A percentile compares a stretch with the other conserved stretches of the same genome.
phyloP scores from a whole-genome alignment of 192 early-diverging fungal genomes.

The Rhizophagus sp. region DNA sequence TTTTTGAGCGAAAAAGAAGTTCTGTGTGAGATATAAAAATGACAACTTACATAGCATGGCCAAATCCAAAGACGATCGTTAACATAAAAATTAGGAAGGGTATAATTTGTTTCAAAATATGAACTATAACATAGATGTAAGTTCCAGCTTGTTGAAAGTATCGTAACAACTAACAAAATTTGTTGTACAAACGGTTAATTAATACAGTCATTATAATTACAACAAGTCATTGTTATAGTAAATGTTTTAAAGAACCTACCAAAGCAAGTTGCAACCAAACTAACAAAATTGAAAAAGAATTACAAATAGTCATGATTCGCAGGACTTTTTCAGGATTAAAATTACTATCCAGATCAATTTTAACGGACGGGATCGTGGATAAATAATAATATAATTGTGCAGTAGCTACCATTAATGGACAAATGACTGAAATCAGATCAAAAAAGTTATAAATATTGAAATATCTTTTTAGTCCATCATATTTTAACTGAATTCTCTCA shows the following conservation, averaged over 20 bases:
- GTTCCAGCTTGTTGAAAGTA: not conserved
- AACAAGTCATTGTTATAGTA: too few relatives aligned
- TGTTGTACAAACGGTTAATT: too few relatives aligned
- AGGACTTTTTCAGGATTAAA: not conserved
- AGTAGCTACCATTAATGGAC: not conserved
- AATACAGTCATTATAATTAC: not conserved
- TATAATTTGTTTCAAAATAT: not conserved
- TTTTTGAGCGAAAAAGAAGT: too few relatives aligned
- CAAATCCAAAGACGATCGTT: not conserved
- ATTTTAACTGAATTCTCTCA: not conserved
- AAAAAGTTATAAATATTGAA: constrained; percentile 1
- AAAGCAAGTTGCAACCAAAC: not conserved
- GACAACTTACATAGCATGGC: constrained; percentile 15
- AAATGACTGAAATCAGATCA: not conserved
- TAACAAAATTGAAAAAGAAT: not conserved
- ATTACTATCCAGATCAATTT: not conserved
- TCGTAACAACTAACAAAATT: not conserved
- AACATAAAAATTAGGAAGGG: constrained; percentile 5
- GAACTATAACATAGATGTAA: not conserved
- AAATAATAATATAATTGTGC: not conserved
- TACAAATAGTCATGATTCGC: not conserved
- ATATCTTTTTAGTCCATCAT: not conserved
- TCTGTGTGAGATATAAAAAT: too few relatives aligned
- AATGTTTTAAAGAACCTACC: not conserved
- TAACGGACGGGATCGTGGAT: not conserved